Percentiles rank a stretch among this genome's conserved stretches.
Conservation (phyloP, 768 basidiomycete genomes). For the Daedaleopsis sinensis region DNA sequence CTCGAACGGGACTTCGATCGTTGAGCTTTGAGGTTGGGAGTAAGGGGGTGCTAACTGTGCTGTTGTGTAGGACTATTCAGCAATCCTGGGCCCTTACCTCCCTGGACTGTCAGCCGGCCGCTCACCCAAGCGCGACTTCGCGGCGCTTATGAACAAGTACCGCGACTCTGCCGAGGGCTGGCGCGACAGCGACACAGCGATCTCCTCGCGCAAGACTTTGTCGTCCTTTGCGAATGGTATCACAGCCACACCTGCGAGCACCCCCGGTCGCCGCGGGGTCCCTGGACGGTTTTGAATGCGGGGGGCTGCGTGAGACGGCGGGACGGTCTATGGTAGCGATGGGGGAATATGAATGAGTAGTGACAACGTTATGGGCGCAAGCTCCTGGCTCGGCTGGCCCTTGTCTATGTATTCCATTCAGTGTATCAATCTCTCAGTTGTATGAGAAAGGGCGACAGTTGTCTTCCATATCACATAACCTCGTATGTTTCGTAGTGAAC, state of each 20-base stretch:
- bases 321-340: no score
- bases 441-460: no score
- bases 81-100: constrained; percentile 11
- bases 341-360: no score
- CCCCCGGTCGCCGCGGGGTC: background rate
- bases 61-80: constrained; percentile 9
- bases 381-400: no score
- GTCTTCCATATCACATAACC: no score
- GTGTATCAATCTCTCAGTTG: no score
- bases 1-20: no score
- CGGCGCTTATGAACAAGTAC: constrained; percentile 20
- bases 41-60: background rate
- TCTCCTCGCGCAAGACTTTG: background rate
- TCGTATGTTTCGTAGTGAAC: no score
- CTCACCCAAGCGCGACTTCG: constrained; percentile 21
- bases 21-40: background rate
- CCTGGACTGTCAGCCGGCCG: constrained; percentile 3
- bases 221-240: background rate
- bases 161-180: constrained; percentile 13
- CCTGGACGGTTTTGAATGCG: no score
- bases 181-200: constrained; percentile 6
- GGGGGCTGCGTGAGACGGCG: no score
- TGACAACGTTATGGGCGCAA: no score
- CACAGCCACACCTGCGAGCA: background rate
- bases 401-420: no score